Evolutionary conservation across 176 grass and related monocot species (phyloP).

Genomic region (Triticum urartu): DNA sequence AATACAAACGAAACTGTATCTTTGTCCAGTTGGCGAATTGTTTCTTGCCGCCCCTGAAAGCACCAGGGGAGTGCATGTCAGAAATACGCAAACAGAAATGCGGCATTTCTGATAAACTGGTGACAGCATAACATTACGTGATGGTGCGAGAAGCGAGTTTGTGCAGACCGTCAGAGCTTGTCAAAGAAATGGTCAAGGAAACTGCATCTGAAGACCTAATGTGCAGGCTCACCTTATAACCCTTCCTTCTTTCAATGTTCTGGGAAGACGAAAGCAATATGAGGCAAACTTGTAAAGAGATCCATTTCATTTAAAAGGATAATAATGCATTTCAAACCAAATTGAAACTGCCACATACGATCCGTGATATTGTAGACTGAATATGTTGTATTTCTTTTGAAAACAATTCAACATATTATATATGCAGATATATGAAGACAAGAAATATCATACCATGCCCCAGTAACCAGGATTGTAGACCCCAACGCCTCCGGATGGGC

Average conservation of each 20-base stretch:
- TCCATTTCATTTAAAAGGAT: background rate
- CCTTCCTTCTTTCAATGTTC: slow-evolving; percentile 72
- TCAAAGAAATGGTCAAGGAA: slow-evolving; percentile 62
- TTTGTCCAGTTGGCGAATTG: slow-evolving; percentile 69
- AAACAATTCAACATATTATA: background rate
- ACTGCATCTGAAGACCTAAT: slow-evolving; percentile 56
- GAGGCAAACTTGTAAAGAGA: slow-evolving; percentile 15
- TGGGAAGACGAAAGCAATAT: slow-evolving; percentile 9
- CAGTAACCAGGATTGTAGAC: slow-evolving; percentile 93
- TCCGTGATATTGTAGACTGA: background rate
- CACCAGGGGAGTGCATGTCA: background rate
- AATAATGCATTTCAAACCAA: background rate
- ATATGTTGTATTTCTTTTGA: background rate
- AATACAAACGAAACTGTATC: slow-evolving; percentile 61
- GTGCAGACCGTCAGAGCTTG: slow-evolving; percentile 70
- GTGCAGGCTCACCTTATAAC: slow-evolving; percentile 71
- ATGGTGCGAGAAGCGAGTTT: slow-evolving; percentile 53
- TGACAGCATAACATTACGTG: slow-evolving; percentile 47
- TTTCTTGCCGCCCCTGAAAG: slow-evolving; percentile 54
- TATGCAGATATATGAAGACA: background rate
- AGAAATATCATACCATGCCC: slow-evolving; percentile 73
- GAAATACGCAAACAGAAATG: background rate
- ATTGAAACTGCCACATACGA: background rate
- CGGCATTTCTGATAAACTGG: slow-evolving; percentile 19
- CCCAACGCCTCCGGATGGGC: slow-evolving; percentile 76